Base-by-base conservation (phyloP, 169 alveolate species). In the Fabrea salina region DNA sequence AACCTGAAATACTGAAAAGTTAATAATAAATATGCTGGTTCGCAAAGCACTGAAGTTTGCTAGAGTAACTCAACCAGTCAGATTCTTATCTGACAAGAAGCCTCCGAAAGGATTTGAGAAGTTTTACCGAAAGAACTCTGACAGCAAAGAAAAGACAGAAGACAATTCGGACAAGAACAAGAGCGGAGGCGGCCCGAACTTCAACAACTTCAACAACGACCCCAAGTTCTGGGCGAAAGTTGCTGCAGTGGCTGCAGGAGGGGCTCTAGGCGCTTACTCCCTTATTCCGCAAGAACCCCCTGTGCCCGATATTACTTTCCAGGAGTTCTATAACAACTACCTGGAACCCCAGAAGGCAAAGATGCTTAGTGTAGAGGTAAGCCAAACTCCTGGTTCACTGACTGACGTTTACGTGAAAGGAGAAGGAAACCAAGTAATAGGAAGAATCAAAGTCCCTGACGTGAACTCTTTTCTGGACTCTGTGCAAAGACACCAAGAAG, bases 51-150 rank as follows among this genome's bases (percentile, higher is more conserved):
- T n/a, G n/a, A n/a, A n/a, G n/a, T n/a, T n/a, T n/a, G n/a, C n/a
- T n/a, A n/a, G 61, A 75, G 39, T 67, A 78, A 39, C 54, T 78
- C 51, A 25, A 33, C 49, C 22, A n/a, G 40, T 27, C 0, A 56
- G 68, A 56, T n/a, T 56, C 68, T 27, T 56, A n/a, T 37, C 75
- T 30, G 54, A 30, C 37, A n/a, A 61, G 1, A 68, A 68, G 30
- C 78, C 78, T 41, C 61, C 57, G 7, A 41, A 19, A 68, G 78
- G 78, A 13, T 68, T 68, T 68, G 78, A 68, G 22, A 68, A 44
- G 30, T 68, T 40, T 43, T 16, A 41, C 2, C 39, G 30, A 27
- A 68, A 68, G 64, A 32, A 47, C 30, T 25, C 16, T 16, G 56
- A 47, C 16, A 47, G 2, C 13, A 35, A 56, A 56, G 67, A 56